Base-by-base conservation (phyloP, 306 rosid species). In the Benincasa hispida region DNA sequence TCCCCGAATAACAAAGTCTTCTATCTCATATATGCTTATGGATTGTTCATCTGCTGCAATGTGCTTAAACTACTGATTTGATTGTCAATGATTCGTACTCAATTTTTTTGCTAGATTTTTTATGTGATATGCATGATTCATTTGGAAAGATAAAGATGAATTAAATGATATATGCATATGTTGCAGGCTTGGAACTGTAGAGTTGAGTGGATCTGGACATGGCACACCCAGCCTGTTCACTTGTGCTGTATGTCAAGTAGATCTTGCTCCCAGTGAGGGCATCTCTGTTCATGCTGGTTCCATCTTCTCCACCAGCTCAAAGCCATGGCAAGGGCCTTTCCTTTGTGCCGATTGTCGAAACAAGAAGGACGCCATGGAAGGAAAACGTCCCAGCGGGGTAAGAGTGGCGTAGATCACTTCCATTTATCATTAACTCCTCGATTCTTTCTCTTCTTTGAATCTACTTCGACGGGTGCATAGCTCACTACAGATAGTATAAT, bases 281-380 rank as follows among this genome's bases (percentile, higher is more conserved):
- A 88, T 94, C 82, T 91, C 98, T 6, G 97, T 94, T 74, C 96
- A 93, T 48, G 97, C 97, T 4, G 96, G 98, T 50, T 86, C 92
- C 68, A 91, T 93, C 80, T 93, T 93, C 84, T 93, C 98, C 55
- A 88, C 90, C 77, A 88, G 93, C 78, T 82, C 97, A 34, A 93
- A 88, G 85, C 98, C 98, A 32, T 93, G 98, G 97, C 93, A 93
- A 75, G 98, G 98, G 17, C 98, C 98, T 55, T 93, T 93, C 80
- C 94, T 93, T 7, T 93, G 98, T 37, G 85, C 80, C 0, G 97
- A 82, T 79, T 93, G 98, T 69, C 92, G 98, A 19, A 75, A 93
- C 60, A 91, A 93, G 88, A 93, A 93, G 84, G 98, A 93, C 15
- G 98, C 98, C 12, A 93, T 93, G 98, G 98, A 93, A 86, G 98